Evolutionary conservation across 768 basidiomycete species (phyloP).

Genomic region (Serendipita indica): DNA sequence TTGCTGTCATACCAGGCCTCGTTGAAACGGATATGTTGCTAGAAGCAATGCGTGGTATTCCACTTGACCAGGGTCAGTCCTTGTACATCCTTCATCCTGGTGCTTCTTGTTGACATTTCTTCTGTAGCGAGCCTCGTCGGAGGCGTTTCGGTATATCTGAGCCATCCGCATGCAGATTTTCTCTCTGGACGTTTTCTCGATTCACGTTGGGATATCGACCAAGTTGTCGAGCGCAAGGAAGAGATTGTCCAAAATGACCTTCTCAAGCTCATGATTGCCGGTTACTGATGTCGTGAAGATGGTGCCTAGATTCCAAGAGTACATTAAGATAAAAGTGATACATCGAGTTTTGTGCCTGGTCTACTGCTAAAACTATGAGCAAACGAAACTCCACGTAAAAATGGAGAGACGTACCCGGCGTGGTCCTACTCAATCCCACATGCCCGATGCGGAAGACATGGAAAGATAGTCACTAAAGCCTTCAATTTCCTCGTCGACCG

Average conservation of each 20-base stretch:
- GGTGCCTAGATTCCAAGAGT: no score
- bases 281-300: neutral
- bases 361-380: no score
- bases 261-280: neutral
- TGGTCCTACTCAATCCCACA: no score
- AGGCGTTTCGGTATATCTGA: neutral
- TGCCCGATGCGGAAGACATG: neutral
- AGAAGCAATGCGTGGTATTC: neutral
- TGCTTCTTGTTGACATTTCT: neutral
- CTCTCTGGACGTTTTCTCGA: neutral
- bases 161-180: neutral
- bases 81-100: neutral
- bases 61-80: conserved; percentile 2
- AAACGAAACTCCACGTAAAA: no score
- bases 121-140: neutral
- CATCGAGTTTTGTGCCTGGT: no score
- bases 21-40: neutral
- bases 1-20: neutral
- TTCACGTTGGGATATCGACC: neutral
- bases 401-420: no score
- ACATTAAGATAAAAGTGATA: no score
- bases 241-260: conserved; percentile 1
- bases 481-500: conserved; percentile 3
- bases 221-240: neutral
- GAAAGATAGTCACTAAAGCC: conserved; percentile 8